Percentiles rank a stretch among this genome's conserved stretches.
Conservation (phyloP, 495 filamentous ascomycete species). For the Podospora comata region DNA sequence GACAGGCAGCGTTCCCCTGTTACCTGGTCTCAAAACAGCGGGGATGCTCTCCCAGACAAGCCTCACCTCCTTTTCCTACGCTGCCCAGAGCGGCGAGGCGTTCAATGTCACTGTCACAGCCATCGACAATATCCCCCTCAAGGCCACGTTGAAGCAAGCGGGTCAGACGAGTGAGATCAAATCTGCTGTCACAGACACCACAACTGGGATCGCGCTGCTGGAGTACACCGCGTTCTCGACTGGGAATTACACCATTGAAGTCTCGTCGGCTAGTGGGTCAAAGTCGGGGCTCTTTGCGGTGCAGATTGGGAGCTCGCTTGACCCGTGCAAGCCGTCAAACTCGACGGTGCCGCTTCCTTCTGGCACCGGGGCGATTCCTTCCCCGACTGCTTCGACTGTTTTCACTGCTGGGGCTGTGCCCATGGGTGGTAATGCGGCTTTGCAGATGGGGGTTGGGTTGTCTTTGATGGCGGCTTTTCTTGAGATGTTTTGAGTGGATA, state of each 20-base stretch:
- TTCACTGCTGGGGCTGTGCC: neutral
- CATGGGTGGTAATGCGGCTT: neutral
- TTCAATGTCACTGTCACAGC: constrained; percentile 1
- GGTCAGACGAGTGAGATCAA: neutral
- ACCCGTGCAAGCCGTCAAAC: neutral
- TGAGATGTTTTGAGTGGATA: neutral
- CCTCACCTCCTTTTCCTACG: constrained; percentile 1
- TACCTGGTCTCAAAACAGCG: neutral
- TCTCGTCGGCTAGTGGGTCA: neutral
- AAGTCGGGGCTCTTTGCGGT: neutral
- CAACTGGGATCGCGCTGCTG: neutral
- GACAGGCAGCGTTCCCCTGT: neutral
- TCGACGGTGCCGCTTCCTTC: neutral
- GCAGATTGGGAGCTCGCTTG: neutral
- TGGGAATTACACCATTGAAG: neutral
- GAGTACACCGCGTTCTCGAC: neutral
- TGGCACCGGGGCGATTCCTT: neutral
- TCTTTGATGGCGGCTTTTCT: neutral
- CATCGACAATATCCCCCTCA: neutral
- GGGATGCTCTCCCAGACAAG: constrained; percentile 4
- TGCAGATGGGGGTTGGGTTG: neutral
- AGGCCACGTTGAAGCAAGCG: neutral
- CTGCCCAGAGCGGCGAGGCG: neutral
- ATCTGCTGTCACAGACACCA: neutral
- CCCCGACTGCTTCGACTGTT: neutral